phyloP scores from a whole-genome alignment of 257 asterid genomes.

The Penstemon barbatus region DNA sequence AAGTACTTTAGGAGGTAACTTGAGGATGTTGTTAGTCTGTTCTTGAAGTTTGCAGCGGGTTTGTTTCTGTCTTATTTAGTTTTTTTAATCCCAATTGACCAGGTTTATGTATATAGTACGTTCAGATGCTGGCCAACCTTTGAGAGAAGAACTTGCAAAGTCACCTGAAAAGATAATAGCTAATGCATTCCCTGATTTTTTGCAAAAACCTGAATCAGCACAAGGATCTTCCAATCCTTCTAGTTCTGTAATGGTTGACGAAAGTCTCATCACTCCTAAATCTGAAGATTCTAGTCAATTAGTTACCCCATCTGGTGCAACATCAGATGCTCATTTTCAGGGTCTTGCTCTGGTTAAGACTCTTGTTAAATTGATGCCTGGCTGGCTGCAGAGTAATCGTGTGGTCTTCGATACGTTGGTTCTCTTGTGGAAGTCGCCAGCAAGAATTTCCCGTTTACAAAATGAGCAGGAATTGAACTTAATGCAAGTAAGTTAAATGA shows the following conservation, averaged over 20 bases:
- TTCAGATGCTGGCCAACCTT: slow-evolving; percentile 98
- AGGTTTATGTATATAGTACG: slow-evolving; percentile 96
- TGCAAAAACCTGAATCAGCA: slow-evolving; percentile 52
- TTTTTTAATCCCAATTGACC: slow-evolving; percentile 31
- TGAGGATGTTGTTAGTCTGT: slow-evolving; percentile 21
- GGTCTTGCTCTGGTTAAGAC: slow-evolving; percentile 93
- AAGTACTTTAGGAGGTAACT: slow-evolving; percentile 89
- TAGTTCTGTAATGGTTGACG: slow-evolving; percentile 52
- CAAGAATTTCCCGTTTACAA: slow-evolving; percentile 75
- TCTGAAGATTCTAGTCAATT: slow-evolving; percentile 64
- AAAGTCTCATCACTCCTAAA: slow-evolving; percentile 55
- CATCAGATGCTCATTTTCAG: slow-evolving; percentile 91
- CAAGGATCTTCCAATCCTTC: slow-evolving; percentile 67
- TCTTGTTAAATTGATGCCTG: slow-evolving; percentile 94
- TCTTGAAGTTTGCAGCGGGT: slow-evolving; percentile 21
- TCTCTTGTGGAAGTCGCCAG: slow-evolving; percentile 89
- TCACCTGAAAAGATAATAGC: slow-evolving; percentile 95
- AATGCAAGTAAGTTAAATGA: slow-evolving; percentile 73
- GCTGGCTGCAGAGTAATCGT: slow-evolving; percentile 94
- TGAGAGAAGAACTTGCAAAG: slow-evolving; percentile 98
- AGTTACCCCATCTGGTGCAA: slow-evolving; percentile 46
- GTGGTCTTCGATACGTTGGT: slow-evolving; percentile 80
- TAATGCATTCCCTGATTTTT: slow-evolving; percentile 84
- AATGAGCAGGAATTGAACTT: slow-evolving; percentile 94
- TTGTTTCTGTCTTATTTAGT: slow-evolving; percentile 29